Evolutionary conservation across 148 eudicot genomes (phyloP).

Genomic region (Rhododendron henanense): DNA sequence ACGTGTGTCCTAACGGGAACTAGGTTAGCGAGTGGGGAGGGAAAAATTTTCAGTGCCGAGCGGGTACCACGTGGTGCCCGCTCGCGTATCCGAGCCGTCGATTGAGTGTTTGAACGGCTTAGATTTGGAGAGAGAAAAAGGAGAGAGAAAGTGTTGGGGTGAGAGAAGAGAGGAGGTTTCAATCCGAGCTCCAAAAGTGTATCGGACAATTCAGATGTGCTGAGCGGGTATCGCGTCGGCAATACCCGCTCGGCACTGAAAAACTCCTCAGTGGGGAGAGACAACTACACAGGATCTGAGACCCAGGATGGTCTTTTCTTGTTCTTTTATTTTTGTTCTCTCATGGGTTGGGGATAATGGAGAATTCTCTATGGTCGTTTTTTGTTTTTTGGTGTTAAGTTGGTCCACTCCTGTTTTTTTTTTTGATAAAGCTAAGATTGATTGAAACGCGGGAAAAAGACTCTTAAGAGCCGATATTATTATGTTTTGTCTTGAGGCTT

Average conservation of each 20-base stretch:
- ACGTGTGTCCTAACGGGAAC: not conserved
- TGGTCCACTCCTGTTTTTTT: not conserved
- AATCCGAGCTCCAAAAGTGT: no score
- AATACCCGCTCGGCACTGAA: no score
- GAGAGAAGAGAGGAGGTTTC: no score
- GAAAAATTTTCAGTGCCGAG: no score
- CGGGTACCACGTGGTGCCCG: no score
- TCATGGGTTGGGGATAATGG: not conserved
- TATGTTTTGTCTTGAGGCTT: not conserved
- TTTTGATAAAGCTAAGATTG: not conserved
- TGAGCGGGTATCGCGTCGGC: no score
- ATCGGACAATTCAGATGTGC: no score
- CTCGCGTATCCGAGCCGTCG: no score
- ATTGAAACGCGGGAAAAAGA: not conserved
- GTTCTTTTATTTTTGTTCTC: not conserved
- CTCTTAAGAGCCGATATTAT: not conserved
- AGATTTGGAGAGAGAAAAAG: no score
- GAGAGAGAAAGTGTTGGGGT: no score
- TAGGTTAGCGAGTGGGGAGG: not conserved
- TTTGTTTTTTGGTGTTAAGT: not conserved
- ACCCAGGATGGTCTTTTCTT: not conserved
- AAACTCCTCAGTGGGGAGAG: no score
- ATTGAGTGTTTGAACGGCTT: no score
- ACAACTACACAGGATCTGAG: not conserved
- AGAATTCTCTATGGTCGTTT: not conserved